phyloP scores from a whole-genome alignment of 148 eudicot species.

The Camellia granthamiana region DNA sequence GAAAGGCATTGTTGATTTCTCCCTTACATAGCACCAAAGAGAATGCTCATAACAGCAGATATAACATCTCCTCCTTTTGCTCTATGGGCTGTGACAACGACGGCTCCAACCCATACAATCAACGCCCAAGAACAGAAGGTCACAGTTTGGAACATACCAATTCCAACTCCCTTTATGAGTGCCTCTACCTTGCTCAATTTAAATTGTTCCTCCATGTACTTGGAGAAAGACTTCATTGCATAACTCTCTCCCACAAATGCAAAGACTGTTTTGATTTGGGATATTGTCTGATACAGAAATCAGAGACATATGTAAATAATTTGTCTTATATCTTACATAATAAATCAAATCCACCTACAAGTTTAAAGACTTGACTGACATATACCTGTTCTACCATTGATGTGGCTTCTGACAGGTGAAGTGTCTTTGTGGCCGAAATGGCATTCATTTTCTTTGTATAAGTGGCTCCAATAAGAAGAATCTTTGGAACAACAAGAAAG shows the following conservation, averaged over 20 bases:
- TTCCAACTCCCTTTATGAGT: slow-evolving; percentile 46
- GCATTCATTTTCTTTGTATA: slow-evolving; percentile 48
- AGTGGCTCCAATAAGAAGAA: slow-evolving; percentile 44
- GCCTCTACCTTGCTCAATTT: slow-evolving; percentile 40
- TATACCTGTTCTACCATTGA: slow-evolving; percentile 51
- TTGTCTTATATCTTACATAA: background rate
- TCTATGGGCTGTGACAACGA: slow-evolving; percentile 39
- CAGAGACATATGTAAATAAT: background rate
- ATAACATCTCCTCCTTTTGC: slow-evolving; percentile 48
- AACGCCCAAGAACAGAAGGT: slow-evolving; percentile 53
- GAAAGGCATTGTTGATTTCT: too few species aligned
- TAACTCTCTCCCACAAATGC: slow-evolving; percentile 49
- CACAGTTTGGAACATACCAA: slow-evolving; percentile 45
- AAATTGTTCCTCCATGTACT: slow-evolving; percentile 34
- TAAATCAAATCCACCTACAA: background rate
- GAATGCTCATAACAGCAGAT: slow-evolving; percentile 57
- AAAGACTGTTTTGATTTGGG: slow-evolving; percentile 53
- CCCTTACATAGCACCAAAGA: slow-evolving; percentile 59
- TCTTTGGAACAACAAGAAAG: slow-evolving; percentile 45
- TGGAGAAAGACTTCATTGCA: slow-evolving; percentile 41
- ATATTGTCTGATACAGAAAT: slow-evolving; percentile 32
- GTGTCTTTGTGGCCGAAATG: slow-evolving; percentile 34
- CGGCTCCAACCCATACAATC: slow-evolving; percentile 53
- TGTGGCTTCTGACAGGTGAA: slow-evolving; percentile 44
- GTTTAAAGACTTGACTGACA: background rate